Conservation (phyloP, 2,329 filamentous ascomycete species). For the Colletotrichum tabaci region DNA sequence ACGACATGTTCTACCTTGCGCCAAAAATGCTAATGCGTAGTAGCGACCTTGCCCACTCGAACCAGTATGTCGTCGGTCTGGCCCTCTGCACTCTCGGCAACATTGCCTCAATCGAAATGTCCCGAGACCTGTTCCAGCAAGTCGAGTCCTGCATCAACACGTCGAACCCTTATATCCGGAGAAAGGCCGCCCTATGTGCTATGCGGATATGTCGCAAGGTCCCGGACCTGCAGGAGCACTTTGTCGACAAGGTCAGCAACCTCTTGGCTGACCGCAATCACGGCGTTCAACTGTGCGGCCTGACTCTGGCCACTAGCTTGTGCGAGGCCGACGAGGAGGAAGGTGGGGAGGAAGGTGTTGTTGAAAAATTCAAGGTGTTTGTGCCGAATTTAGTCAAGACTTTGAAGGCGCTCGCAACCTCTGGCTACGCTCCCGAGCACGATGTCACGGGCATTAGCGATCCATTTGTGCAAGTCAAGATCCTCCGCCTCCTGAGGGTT, state of each 20-base stretch:
- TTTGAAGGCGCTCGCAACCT: conserved; percentile 91
- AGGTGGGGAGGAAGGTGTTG: conserved; percentile 88
- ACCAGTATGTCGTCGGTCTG: conserved; percentile 98
- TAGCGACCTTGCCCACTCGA: conserved; percentile 95
- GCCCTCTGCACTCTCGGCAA: conserved; percentile 97
- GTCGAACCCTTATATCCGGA: conserved; percentile 96
- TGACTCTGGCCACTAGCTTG: conserved; percentile 91
- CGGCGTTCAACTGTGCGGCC: conserved; percentile 91
- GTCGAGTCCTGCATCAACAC: conserved; percentile 93
- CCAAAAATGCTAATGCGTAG: conserved; percentile 51
- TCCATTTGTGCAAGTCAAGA: conserved; percentile 97
- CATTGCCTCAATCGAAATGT: conserved; percentile 98
- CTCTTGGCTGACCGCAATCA: conserved; percentile 95
- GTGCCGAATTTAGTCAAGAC: conserved; percentile 91
- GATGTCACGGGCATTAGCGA: conserved; percentile 99
- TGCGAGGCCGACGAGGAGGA: conserved; percentile 96
- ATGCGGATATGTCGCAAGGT: conserved; percentile 99
- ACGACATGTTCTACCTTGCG: background rate
- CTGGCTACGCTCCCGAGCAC: conserved; percentile 96
- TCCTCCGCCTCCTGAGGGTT: conserved; percentile 87
- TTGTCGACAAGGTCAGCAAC: conserved; percentile 91
- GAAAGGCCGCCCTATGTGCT: conserved; percentile 97
- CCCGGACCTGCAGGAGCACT: conserved; percentile 96
- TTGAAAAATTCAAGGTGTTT: conserved; percentile 91
- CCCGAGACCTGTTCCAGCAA: conserved; percentile 95